Percentiles rank a stretch among this genome's conserved stretches.
These are phyloP conservation scores for Asterochloris sp. DNA, from an alignment of 139 green algal genomes.

Conservation along the genomic window DNA sequence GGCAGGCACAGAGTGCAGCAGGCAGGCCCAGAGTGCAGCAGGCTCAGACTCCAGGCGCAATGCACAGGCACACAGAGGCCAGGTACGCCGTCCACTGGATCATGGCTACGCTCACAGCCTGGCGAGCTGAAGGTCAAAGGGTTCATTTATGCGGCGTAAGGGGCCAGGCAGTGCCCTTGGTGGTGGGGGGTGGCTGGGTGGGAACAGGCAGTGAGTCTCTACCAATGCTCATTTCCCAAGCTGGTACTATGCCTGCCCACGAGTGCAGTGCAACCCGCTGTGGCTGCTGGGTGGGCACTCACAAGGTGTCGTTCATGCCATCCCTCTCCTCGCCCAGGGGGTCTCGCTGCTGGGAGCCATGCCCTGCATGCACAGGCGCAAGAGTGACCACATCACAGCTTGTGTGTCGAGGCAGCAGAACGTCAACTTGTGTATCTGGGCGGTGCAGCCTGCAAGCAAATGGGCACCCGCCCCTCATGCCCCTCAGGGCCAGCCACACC, in stretches of 20 bases:
- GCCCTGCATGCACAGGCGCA: conserved; percentile 35
- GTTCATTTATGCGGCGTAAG: not conserved
- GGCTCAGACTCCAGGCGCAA: no score
- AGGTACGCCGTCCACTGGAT: no score
- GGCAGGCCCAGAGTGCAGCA: no score
- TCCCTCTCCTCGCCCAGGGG: conserved; percentile 68
- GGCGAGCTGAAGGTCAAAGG: not conserved
- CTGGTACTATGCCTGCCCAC: not conserved
- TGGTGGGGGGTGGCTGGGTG: not conserved
- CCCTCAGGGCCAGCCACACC: no score
- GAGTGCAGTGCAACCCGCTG: conserved; percentile 24
- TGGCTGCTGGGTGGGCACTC: conserved; percentile 27
- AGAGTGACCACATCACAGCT: no score
- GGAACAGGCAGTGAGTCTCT: not conserved
- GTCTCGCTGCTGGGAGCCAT: conserved; percentile 70
- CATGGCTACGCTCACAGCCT: not conserved
- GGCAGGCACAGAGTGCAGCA: no score
- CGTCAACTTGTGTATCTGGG: no score
- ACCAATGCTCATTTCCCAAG: not conserved
- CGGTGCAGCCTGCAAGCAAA: no score
- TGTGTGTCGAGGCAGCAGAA: no score
- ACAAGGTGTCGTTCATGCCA: conserved; percentile 74
- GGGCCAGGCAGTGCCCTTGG: not conserved
- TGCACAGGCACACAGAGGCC: no score
- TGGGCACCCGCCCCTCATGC: no score